A percentile compares a stretch with the other conserved stretches of the same genome.
These are phyloP conservation scores for Penicillium sp. DNA, from an alignment of 2,329 filamentous ascomycete species.

Conservation along the genomic window DNA sequence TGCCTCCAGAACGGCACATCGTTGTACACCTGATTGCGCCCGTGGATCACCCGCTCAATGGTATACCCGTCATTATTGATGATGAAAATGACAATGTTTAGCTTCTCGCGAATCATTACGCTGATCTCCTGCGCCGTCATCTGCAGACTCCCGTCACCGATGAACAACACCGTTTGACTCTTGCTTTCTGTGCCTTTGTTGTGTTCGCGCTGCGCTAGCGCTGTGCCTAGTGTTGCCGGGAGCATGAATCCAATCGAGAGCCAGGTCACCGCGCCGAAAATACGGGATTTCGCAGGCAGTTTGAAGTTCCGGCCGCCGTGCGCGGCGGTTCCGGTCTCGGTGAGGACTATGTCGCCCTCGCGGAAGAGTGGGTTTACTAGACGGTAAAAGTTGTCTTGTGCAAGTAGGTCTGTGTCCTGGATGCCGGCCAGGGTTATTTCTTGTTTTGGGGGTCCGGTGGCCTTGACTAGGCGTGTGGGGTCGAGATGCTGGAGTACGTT, in stretches of 20 bases:
- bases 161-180: conserved; percentile 56
- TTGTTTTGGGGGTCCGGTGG: conserved; percentile 32
- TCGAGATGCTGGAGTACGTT: conserved; percentile 66
- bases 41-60: conserved; percentile 59
- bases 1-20: conserved; percentile 55
- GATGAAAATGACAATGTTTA: conserved; percentile 52
- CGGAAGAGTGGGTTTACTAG: conserved; percentile 49
- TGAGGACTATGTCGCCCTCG: conserved; percentile 55
- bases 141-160: conserved; percentile 64
- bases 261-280: conserved; percentile 57
- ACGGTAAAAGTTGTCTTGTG: conserved; percentile 53
- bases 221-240: conserved; percentile 55
- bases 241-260: conserved; percentile 62
- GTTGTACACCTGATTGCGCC: conserved; percentile 54
- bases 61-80: conserved; percentile 62
- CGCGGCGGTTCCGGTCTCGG: conserved; percentile 58
- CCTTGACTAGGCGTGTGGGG: conserved; percentile 53
- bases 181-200: conserved; percentile 22
- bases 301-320: conserved; percentile 54
- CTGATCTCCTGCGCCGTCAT: conserved; percentile 66
- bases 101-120: conserved; percentile 58
- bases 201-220: conserved; percentile 47
- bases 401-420: conserved; percentile 48
- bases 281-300: conserved; percentile 49
- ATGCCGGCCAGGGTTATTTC: conserved; percentile 15